Base-by-base conservation (phyloP, 179 eudicot species). In the Nepenthes alata region DNA sequence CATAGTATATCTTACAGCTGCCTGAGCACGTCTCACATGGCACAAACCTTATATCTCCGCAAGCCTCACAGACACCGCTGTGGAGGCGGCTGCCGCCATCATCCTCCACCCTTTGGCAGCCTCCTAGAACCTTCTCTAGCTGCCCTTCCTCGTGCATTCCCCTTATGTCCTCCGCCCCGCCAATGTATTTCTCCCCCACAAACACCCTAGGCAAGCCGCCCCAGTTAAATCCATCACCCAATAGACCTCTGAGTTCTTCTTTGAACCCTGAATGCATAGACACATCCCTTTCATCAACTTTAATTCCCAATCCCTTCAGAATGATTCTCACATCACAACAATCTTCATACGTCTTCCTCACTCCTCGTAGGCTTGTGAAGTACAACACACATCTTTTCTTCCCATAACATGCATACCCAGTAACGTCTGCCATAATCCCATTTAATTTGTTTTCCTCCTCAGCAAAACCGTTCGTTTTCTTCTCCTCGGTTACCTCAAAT, bases 21-120 rank as follows among this genome's bases (percentile, higher is more conserved):
- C 98, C 98, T 1, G 86, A 89, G 70, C 98, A 91, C 2, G 83
- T 83, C 60, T 91, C 95, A 58, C 98, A 91, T 2, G 98, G 98
- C 50, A 91, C 74, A 39, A 91, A 91, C 73, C 95, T 74, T 36
- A 85, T 65, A 69, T 91, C 98, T 3, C 96, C 98, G 70, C 98
- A 91, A 15, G 83, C 86, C 60, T 85, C 82, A 61, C 98, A 91
- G 48, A 74, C 73, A 11, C 75, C 63, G 2, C 67, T 68, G 2
- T 68, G 78, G 6, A 72, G 70, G 37, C 60, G 57, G 5, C 61
- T 53, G 5, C 66, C 71, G 4, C 53, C 25, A 0, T 69, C 75
- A 6, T 64, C 73, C 2, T 70, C 81, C 51, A 68, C 53, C 67
- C 53, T 63, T 61, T 91, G 85, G 14, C 93, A 86, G 2, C 71